A percentile compares a stretch with the other conserved stretches of the same genome.
Conservation (phyloP, 495 filamentous ascomycete species). For the Penicillium pulvis region DNA sequence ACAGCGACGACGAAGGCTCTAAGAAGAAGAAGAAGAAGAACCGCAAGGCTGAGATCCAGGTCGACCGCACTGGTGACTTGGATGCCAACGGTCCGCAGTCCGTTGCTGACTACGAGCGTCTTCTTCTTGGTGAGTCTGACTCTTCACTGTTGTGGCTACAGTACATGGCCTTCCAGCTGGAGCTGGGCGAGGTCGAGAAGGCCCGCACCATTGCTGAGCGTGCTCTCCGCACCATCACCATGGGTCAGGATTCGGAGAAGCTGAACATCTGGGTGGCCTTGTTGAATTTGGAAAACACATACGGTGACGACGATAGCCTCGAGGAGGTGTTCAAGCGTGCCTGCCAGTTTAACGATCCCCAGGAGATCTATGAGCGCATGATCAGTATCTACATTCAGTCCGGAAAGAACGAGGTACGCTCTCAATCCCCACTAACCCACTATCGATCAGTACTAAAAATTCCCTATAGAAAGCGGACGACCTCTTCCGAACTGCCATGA, state of each 20-base stretch:
- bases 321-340: conserved; percentile 90
- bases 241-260: conserved; percentile 85
- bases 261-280: conserved; percentile 92
- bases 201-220: conserved; percentile 87
- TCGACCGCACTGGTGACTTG: conserved; percentile 86
- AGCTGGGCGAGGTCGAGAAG: conserved; percentile 81
- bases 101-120: conserved; percentile 86
- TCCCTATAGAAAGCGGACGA: conserved; percentile 78
- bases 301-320: conserved; percentile 80
- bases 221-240: conserved; percentile 84
- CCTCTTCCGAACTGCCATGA: conserved; percentile 81
- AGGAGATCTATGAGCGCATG: conserved; percentile 86
- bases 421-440: neutral
- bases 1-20: conserved; percentile 52
- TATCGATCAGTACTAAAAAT: conserved; percentile 31
- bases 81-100: conserved; percentile 90
- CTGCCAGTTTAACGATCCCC: conserved; percentile 89
- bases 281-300: conserved; percentile 91
- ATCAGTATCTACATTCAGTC: conserved; percentile 94
- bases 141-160: conserved; percentile 87
- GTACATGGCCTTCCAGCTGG: conserved; percentile 96
- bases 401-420: conserved; percentile 66
- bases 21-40: conserved; percentile 77
- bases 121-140: conserved; percentile 88
- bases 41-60: conserved; percentile 75